Evolutionary conservation across 495 filamentous ascomycete genomes (phyloP).

Genomic region (Apodospora peruviana): DNA sequence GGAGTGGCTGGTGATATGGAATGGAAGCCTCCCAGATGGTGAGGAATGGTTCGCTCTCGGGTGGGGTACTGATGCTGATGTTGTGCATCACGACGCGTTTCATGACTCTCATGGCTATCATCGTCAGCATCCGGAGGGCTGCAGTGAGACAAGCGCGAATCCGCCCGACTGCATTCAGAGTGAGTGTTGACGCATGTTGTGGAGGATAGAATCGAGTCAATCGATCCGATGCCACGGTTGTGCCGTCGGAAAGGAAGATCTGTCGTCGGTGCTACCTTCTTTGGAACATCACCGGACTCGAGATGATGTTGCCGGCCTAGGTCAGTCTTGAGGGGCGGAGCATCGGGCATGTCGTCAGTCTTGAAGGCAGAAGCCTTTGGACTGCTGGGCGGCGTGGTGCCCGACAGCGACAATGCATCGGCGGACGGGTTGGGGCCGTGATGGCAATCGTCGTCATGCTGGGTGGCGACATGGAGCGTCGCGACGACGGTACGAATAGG

Average conservation of each 20-base stretch:
- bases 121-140: neutral
- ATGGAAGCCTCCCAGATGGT: neutral
- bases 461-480: neutral
- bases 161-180: slow-evolving; percentile 25
- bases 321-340: slow-evolving; percentile 1
- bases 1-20: neutral
- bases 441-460: slow-evolving; percentile 4
- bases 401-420: slow-evolving; percentile 21
- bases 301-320: slow-evolving; percentile 4
- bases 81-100: slow-evolving; percentile 2
- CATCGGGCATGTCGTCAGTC: slow-evolving; percentile 11
- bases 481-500: slow-evolving; percentile 4
- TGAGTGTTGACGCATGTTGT: slow-evolving; percentile 30
- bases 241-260: slow-evolving; percentile 17
- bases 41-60: no score
- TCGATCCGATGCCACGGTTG: slow-evolving; percentile 24
- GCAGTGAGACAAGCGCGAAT: slow-evolving; percentile 20
- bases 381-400: slow-evolving; percentile 24
- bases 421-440: slow-evolving; percentile 5
- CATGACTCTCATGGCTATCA: neutral
- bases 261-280: neutral
- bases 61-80: no score
- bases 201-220: slow-evolving; percentile 26
- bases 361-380: slow-evolving; percentile 1
- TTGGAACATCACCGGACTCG: neutral